These are phyloP conservation scores for Zygosaccharomyces lentus DNA, from an alignment of 805 yeast genomes.

Conservation along the genomic window DNA sequence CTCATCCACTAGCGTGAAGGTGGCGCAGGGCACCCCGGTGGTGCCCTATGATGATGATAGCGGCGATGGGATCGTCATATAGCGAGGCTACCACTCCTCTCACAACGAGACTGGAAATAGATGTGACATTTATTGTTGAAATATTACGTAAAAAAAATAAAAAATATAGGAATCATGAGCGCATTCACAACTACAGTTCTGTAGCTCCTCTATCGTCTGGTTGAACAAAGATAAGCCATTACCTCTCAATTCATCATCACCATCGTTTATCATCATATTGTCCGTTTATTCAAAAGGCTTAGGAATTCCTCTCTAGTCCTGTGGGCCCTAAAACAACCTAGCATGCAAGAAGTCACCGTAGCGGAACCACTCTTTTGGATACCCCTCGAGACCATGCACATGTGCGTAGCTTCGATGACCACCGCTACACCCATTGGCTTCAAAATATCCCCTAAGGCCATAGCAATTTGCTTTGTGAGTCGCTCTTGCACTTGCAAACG, in stretches of 20 bases:
- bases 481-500: constrained; percentile 98
- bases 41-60: constrained; percentile 9
- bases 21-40: background rate
- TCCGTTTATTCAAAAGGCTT: constrained; percentile 64
- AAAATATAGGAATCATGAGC: background rate
- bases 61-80: constrained; percentile 15
- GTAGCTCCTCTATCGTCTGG: constrained; percentile 8
- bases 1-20: constrained; percentile 15
- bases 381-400: constrained; percentile 99
- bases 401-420: constrained; percentile 94
- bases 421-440: constrained; percentile 98
- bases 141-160: constrained; percentile 1
- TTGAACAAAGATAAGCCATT: constrained; percentile 17
- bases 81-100: background rate
- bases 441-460: constrained; percentile 86
- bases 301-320: constrained; percentile 95
- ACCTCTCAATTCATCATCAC: constrained; percentile 5
- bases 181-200: constrained; percentile 1
- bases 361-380: constrained; percentile 92
- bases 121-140: constrained; percentile 2
- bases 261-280: constrained; percentile 13
- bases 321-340: constrained; percentile 93
- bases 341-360: constrained; percentile 94
- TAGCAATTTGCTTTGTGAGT: constrained; percentile 93
- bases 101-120: background rate